Base-by-base conservation (phyloP, 441 rosid genomes). In the Erodium trifolium region DNA sequence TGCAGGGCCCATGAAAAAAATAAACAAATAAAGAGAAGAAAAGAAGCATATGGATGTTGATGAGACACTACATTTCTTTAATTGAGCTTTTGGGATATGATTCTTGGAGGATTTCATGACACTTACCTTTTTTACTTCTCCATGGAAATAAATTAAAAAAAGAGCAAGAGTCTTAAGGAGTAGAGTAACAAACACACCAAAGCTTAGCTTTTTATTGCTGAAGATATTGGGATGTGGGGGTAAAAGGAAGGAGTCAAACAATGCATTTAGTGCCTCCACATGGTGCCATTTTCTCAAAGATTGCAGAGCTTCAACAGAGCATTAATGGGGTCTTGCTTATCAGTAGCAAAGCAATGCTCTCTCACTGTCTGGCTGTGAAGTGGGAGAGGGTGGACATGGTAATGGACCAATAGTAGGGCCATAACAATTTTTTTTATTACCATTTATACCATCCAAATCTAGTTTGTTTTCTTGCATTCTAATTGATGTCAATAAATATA, bases 221-320 rank as follows among this genome's bases (percentile, higher is more conserved):
- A n/a, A 72, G 64, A 63, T 23, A 37, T 53, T 14, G 16, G 35
- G 41, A 64, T 31, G 67, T 77, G 64, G 75, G 75, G 75, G 55
- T 68, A 63, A 67, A 66, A 66, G 66, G 67, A 60, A 23, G 27
- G 27, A 23, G 53, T 67, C 12, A 73, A 74, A 71, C 60, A 53
- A 16, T n/a, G 75, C 53, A 73, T 59, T 72, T 67, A 75, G 63
- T 71, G 72, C 69, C 39, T 67, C 73, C 73, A 65, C 76, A 67
- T 69, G 83, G 63, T 35, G 47, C 35, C 2, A 63, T 71, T 72
- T 64, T 72, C 69, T 66, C 37, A 27, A 73, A 67, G 66, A 76
- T n/a, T 57, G 71, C 2, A 27, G 65, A 23, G 65, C 65, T 60
- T 60, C 35, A 9, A 2, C 60, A 16, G 0, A 16, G 14, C 16